Base-by-base conservation (phyloP, 73 alveolate species). In the Tetrahymena thermophila region DNA sequence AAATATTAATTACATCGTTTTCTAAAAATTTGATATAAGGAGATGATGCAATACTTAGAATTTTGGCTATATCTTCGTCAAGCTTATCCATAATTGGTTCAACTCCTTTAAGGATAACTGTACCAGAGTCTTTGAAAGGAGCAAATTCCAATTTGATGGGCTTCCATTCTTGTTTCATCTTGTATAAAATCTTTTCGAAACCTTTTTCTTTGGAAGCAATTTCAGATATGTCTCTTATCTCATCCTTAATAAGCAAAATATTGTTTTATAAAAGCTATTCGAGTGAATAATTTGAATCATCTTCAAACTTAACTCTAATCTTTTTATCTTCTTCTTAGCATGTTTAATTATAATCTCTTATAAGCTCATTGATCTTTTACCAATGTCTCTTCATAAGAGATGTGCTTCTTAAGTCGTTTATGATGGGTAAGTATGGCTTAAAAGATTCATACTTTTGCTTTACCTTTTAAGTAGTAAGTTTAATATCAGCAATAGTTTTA, bases 1-100 rank as follows among this genome's bases (percentile, higher is more conserved):
- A 71, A 71, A 71, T 10, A 38, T n/a, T 7, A 34, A 17, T 38
- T 85, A 38, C 56, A 85, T 85, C 56, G 50, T 98, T 96, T 94
- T 98, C 97, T 85, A 98, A 97, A 96, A 97, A 98, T 96, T 98
- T 97, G 21, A 98, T 98, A 93, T 96, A 98, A 84, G 98, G 98
- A 56, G 99, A 98, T 85, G 99, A 96, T 17, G 99, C 98, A 42
- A 98, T 96, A 38, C 99, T 97, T 96, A 98, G 97, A 25, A 98
- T 98, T 94, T 98, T 98, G 35, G 98, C 97, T 56, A 98, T 98
- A 94, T 98, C 98, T 56, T 98, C 99, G 94, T 98, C 99, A 35
- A 98, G 95, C 85, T 97, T 97, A 93, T 98, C 99, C 97, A 99
- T 96, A 31, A 98, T 96, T 19, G 99, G 99, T 38, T 98, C 99